A percentile compares a stretch with the other conserved stretches of the same genome.
Conservation (phyloP, 2,329 filamentous ascomycete species). For the Aspergillus transmontanensis region DNA sequence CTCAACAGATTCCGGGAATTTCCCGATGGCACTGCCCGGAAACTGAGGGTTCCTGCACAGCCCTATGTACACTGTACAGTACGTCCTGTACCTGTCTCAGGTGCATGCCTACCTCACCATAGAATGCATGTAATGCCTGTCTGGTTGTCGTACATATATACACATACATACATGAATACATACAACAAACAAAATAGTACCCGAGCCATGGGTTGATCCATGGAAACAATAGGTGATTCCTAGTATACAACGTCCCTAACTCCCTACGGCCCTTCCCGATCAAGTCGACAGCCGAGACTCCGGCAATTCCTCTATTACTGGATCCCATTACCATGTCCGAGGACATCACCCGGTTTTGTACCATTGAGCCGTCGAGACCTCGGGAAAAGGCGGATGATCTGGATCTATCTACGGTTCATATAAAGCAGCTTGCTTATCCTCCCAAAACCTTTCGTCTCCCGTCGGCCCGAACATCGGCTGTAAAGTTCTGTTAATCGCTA, state of each 20-base stretch:
- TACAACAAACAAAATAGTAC: background rate
- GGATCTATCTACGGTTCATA: constrained; percentile 22
- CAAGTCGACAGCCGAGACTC: constrained; percentile 8
- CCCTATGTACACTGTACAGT: background rate
- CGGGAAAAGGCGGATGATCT: constrained; percentile 39
- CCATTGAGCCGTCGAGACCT: constrained; percentile 17
- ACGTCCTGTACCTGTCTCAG: background rate
- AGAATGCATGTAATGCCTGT: too few species aligned
- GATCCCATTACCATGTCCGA: constrained; percentile 12
- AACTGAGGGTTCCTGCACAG: background rate
- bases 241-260: background rate
- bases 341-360: constrained; percentile 16
- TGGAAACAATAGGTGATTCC: background rate
- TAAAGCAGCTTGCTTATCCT: background rate
- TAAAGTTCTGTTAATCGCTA: background rate
- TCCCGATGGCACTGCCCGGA: background rate
- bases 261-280: background rate
- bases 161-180: background rate
- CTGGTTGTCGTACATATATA: background rate
- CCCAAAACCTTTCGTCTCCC: constrained; percentile 9
- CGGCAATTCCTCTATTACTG: constrained; percentile 26
- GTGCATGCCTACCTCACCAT: too few species aligned
- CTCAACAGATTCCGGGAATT: background rate
- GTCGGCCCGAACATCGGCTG: constrained; percentile 33
- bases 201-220: background rate